Evolutionary conservation across 2,329 filamentous ascomycete species (phyloP).

Genomic region (Phialophora tarda): DNA sequence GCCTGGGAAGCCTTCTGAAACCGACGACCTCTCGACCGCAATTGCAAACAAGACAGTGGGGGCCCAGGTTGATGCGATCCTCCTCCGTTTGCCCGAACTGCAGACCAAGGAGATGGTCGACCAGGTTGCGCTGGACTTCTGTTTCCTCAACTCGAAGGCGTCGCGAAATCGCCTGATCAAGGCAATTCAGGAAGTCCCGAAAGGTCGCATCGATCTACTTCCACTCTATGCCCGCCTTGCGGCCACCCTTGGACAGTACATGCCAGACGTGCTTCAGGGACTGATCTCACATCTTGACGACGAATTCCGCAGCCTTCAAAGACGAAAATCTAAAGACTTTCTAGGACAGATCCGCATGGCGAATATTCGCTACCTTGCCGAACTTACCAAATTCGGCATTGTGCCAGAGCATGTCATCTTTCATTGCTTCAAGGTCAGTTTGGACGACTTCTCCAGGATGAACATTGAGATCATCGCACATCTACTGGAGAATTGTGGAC

Average conservation of each 20-base stretch:
- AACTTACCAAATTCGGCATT: conserved; percentile 96
- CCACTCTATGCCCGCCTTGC: conserved; percentile 91
- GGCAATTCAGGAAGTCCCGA: conserved; percentile 90
- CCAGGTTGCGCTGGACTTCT: conserved; percentile 92
- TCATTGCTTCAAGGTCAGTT: conserved; percentile 94
- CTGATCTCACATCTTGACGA: conserved; percentile 91
- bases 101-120: conserved; percentile 91
- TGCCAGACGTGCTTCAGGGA: conserved; percentile 91
- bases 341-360: conserved; percentile 89
- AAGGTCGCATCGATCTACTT: conserved; percentile 87
- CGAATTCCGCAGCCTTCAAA: conserved; percentile 93
- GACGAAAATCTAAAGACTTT: conserved; percentile 97
- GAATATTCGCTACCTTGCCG: conserved; percentile 96
- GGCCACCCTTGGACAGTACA: conserved; percentile 89
- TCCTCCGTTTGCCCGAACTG: conserved; percentile 86
- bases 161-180: conserved; percentile 94
- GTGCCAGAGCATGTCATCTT: conserved; percentile 99
- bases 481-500: conserved; percentile 91
- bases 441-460: conserved; percentile 98
- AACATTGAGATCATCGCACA: conserved; percentile 99
- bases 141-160: conserved; percentile 97
- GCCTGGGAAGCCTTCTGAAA: conserved; percentile 59
- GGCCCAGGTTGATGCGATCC: conserved; percentile 89
- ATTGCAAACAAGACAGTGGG: conserved; percentile 98
- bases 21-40: conserved; percentile 85